phyloP scores from a whole-genome alignment of 1,139 yeast genomes.

The Zygosaccharomyces pseudobailii region DNA sequence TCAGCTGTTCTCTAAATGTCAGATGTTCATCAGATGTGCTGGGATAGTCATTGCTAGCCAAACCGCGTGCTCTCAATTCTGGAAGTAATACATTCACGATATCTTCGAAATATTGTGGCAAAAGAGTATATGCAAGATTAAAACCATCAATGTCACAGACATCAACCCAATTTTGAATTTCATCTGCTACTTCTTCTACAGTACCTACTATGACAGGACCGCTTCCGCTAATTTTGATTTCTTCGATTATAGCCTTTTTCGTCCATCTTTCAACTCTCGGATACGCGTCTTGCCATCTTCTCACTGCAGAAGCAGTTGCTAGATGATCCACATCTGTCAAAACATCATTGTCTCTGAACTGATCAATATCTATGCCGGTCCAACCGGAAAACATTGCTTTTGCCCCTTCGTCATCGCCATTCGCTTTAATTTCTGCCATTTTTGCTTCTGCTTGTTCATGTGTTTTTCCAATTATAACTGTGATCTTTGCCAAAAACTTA shows the following conservation, averaged over 20 bases:
- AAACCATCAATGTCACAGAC: constrained; percentile 37
- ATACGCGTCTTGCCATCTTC: constrained; percentile 20
- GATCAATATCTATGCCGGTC: constrained; percentile 34
- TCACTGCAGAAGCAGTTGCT: constrained; percentile 32
- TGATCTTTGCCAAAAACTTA: constrained; percentile 29
- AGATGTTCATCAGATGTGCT: constrained; percentile 14
- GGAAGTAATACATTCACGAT: constrained; percentile 37
- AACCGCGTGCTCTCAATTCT: constrained; percentile 37
- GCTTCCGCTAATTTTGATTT: constrained; percentile 35
- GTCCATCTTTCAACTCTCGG: constrained; percentile 31
- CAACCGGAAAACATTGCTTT: constrained; percentile 36
- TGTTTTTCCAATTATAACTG: constrained; percentile 33
- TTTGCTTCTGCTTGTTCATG: constrained; percentile 35
- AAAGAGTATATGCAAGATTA: constrained; percentile 35
- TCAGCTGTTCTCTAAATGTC: constrained; percentile 28
- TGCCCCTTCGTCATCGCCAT: constrained; percentile 33
- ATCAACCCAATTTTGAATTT: constrained; percentile 36
- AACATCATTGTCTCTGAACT: constrained; percentile 34
- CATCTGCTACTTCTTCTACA: constrained; percentile 33
- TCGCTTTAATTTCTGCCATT: constrained; percentile 20
- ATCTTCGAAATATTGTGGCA: constrained; percentile 37
- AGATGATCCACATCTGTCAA: constrained; percentile 29
- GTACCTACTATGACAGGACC: constrained; percentile 35
- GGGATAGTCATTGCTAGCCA: constrained; percentile 36
- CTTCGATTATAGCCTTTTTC: constrained; percentile 22